Evolutionary conservation across 1,284 basidiomycete genomes (phyloP), one percentile per base, ranked within the genome.

Genomic region (Rhizoctonia solani): DNA sequence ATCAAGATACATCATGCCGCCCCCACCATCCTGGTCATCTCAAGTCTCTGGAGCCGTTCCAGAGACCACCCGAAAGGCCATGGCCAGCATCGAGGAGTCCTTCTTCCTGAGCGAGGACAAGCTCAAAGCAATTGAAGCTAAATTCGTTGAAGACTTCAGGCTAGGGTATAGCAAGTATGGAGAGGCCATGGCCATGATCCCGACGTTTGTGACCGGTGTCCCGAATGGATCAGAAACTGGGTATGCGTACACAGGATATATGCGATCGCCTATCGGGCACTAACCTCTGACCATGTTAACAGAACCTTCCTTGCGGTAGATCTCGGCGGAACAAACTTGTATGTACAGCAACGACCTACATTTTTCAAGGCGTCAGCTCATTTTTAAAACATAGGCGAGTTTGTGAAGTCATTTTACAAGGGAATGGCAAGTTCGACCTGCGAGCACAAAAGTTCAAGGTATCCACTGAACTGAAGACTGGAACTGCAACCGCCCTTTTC

Each of bases 361-460:
- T 46, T 14, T 5, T 5, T 46, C 44, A 19, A 46, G 44, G 6
- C 44, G 19, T 14, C 8, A 6, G 6, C 19, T 8, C 37, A 16
- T 39, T 16, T 8, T 41, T 37, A n/a, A n/a, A 9, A 32, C 55
- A 25, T 69, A 94, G 92, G 69, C 94, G 95, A 67, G 95, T 97
- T 52, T 97, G 95, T 79, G 91, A 97, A 76, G 92, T 99, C 47
- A 83, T 86, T 34, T 82, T 99, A n/a, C 82, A 89, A 65, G 96
- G 97, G 21, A 82, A 96, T 76, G 86, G 93, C 74, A 89, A 89
- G 11, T 98, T 98, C 78, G 83, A 84, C 42, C 84, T 98, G 69
- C 88, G 89, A 73, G 93, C 96, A 78, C 89, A 97, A 75, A 97
- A 97, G 76, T 97, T 95, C 82, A 91, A 89, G 74, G 92, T 98